These are phyloP conservation scores for Lodderomyces parapsilosis DNA, from an alignment of 1,139 yeast species.

Conservation along the genomic window DNA sequence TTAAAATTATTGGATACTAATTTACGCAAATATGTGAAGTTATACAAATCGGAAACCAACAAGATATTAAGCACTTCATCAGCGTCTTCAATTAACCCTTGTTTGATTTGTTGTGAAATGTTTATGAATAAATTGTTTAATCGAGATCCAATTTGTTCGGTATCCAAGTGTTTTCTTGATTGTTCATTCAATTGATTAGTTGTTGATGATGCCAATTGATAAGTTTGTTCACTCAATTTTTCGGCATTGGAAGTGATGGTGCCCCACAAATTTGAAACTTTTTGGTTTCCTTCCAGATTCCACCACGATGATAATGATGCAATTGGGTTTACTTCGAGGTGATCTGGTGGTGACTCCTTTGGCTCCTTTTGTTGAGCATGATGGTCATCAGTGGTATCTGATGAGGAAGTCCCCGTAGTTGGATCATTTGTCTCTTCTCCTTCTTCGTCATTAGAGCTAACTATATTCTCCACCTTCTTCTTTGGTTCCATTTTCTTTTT, in stretches of 20 bases:
- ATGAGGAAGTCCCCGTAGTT: slow-evolving; percentile 10
- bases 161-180: slow-evolving; percentile 34
- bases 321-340: slow-evolving; percentile 55
- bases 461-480: slow-evolving; percentile 13
- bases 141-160: slow-evolving; percentile 31
- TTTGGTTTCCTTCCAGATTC: slow-evolving; percentile 71
- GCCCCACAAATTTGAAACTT: slow-evolving; percentile 71
- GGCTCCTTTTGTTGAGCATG: slow-evolving; percentile 8
- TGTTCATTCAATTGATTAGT: slow-evolving; percentile 44
- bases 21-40: slow-evolving; percentile 64
- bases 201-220: slow-evolving; percentile 42
- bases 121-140: slow-evolving; percentile 37
- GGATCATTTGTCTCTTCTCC: slow-evolving; percentile 12
- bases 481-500: slow-evolving; percentile 26
- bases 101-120: slow-evolving; percentile 42
- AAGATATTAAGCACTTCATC: slow-evolving; percentile 45
- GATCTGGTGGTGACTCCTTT: slow-evolving; percentile 1
- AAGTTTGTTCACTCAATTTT: slow-evolving; percentile 41
- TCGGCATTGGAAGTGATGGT: slow-evolving; percentile 48
- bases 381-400: slow-evolving; percentile 12
- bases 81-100: slow-evolving; percentile 73
- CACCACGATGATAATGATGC: slow-evolving; percentile 79
- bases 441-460: slow-evolving; percentile 3
- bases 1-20: slow-evolving; percentile 70
- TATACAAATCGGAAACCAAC: slow-evolving; percentile 77